Evolutionary conservation across 2,329 filamentous ascomycete species (phyloP), one percentile per base, ranked within the genome.

Genomic region (Verticillium longisporum): DNA sequence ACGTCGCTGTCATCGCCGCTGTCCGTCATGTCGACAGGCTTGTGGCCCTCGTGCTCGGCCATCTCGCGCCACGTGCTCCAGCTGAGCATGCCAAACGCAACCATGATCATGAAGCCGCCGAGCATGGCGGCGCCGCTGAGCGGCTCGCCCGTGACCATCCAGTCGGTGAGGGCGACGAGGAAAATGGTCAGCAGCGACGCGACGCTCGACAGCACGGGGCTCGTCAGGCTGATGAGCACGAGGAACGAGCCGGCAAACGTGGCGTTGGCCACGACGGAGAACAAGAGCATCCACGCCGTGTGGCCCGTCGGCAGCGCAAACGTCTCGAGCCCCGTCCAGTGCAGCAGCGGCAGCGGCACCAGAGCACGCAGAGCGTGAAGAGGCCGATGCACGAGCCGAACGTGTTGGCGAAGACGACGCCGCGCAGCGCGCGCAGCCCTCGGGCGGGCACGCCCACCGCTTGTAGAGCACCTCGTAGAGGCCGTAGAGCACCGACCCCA

Each of bases 381-480:
- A 80, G 69, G 2, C 95, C 95, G 65, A 99, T 95, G 71, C 94
- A 79, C 65, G 88, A 91, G 60, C 92, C 95, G 70, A 98, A 95
- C 0, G 90, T 89, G 72, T 96, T 98, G 69, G 95, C 93, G 68
- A 99, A 98, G 63, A 98, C 88, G 81, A 96, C 95, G 68, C 92
- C 93, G n/a, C 93, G 87, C n/a, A 84, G 86, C 0, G 86, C 54
- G 85, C 88, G 60, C 88, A 90, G 57, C 92, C 93, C 66, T 97
- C 93, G 0, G 95, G 95, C 11, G 95, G 95, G 72, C 95, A 99
- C 14, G 94, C 94, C 62, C 88, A 87, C 62, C 88, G 88, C 80
- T 99, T 99, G 79, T 99, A 99, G 45, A 99, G 75, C 6, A 99
- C 95, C 75, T 99, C 95, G 75, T 99, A 99, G 56, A 99, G 87